Evolutionary conservation across 352 stramenopile species (phyloP), one percentile per base, ranked within the genome.

Genomic region (Globisporangium emineosum): DNA sequence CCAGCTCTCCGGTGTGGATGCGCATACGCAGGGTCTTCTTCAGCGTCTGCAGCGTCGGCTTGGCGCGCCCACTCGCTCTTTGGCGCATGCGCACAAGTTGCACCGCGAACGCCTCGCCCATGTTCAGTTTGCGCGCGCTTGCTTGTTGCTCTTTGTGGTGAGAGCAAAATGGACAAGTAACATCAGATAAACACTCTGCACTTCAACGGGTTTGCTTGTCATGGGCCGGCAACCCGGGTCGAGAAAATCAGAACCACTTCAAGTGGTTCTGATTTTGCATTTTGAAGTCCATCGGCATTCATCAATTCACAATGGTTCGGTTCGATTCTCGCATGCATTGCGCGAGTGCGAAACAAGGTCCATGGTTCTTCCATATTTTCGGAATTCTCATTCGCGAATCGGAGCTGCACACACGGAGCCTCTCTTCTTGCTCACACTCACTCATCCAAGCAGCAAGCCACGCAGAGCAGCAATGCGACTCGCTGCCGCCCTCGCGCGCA

Each of bases 11-110:
- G 2, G 60, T 47, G 17, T 21, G 50, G 40, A 86, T 57, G 53
- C 29, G 55, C 65, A 86, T 55, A 0, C 17, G 25, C 17, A 83
- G 66, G 47, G 50, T 15, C 61, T 67, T 69, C 40, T 64, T 58
- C 21, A 86, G 73, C 40, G 57, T 68, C 57, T 82, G 73, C 17
- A 83, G 75, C 10, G 45, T 25, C 33, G 8, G 19, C 32, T 27
- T 45, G 21, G 13, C 25, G 21, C 15, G 29, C 7, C 30, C 21
- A 27, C 50, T 49, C n/a, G 13, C 25, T 33, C 33, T 40, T 29
- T 21, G 21, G 13, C 60, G 69, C 30, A 32, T 52, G 47, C 66
- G 61, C 57, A 85, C 75, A 45, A 86, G 58, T 29, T 72, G 72
- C 64, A 83, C 75, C 6, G 54, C 27, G 50, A 79, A 81, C 27